Conservation (phyloP, 805 yeast genomes). For the Kuraishia cidri region DNA sequence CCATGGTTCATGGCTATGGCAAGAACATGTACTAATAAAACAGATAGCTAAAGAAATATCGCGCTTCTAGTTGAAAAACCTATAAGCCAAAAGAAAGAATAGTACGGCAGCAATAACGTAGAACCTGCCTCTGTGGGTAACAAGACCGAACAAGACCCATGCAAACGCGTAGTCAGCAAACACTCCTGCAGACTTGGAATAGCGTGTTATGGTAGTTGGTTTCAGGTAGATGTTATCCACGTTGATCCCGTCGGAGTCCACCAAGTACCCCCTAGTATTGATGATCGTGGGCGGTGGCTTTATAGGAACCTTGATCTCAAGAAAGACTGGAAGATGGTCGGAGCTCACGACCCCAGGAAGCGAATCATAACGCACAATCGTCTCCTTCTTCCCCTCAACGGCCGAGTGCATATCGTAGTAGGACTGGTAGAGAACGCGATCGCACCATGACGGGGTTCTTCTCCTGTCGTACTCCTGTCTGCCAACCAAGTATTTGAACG, state of each 20-base stretch:
- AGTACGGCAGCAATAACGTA: too few relatives aligned
- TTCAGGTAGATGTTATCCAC: slow-evolving; percentile 14
- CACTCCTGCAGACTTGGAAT: too few relatives aligned
- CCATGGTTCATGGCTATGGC: too few relatives aligned
- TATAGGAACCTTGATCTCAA: slow-evolving; percentile 39
- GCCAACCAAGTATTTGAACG: slow-evolving; percentile 58
- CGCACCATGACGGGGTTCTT: slow-evolving; percentile 87
- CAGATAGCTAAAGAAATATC: too few relatives aligned
- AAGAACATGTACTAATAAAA: too few relatives aligned
- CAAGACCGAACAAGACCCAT: too few relatives aligned
- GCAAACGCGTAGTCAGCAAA: too few relatives aligned
- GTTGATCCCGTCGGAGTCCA: slow-evolving; percentile 13
- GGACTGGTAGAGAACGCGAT: slow-evolving; percentile 56
- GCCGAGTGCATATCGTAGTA: slow-evolving; percentile 28
- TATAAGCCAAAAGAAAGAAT: too few relatives aligned
- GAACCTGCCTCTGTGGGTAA: too few relatives aligned
- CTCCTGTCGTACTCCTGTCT: slow-evolving; percentile 38
- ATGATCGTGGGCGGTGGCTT: slow-evolving; percentile 28
- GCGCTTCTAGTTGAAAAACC: too few relatives aligned
- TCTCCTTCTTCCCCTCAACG: neutral
- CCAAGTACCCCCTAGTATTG: slow-evolving; percentile 14
- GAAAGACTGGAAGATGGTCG: slow-evolving; percentile 76
- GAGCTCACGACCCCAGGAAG: slow-evolving; percentile 41
- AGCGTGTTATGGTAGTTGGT: slow-evolving; percentile 10
- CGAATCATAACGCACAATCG: slow-evolving; percentile 34